Evolutionary conservation across 441 rosid genomes (phyloP), one percentile per base, ranked within the genome.

Genomic region (Metrosideros polymorpha): DNA sequence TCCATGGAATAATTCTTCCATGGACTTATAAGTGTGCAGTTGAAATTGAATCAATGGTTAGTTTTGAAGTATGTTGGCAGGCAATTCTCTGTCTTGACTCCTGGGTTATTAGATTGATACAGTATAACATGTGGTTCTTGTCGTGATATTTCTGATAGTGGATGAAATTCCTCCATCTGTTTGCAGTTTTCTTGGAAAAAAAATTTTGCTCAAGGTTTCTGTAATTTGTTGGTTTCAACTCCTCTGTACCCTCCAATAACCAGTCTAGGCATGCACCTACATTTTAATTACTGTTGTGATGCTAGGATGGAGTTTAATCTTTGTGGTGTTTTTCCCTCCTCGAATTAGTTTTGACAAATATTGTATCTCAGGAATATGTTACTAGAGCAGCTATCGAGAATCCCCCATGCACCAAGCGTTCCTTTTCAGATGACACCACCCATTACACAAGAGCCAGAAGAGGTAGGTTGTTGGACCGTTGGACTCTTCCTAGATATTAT

Each of bases 381-480:
- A 83, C 90, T 97, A 18, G 99, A 97, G 93, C 98, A 95, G 91
- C 95, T 96, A 75, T 91, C 97, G 12, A 93, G 93, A 90, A 89
- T 96, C 66, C 90, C 93, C 75, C 95, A 95, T 88, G 95, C 99
- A 87, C 98, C 99, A n/a, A 95, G 99, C 86, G 96, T 95, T 82
- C 97, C 94, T 76, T 97, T 97, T 87, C 96, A 97, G 91, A 92
- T 90, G 82, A 93, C 97, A 83, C 97, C 96, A 56, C 89, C 98
- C 63, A 90, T 92, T 22, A 92, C 91, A 83, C 91, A 96, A 92
- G 93, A 91, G 85, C 95, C 97, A 18, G 99, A 95, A 76, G 98
- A 94, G 97, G 99, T 97, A 86, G 86, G 86, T 87, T 54, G 84
- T 83, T 52, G 53, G 30, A 51, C 54, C 13, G 15, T 22, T 84